Percentiles rank a stretch among this genome's conserved stretches.
Evolutionary conservation across 2,329 filamentous ascomycete genomes (phyloP).

Genomic region (Neonectria magnoliae): DNA sequence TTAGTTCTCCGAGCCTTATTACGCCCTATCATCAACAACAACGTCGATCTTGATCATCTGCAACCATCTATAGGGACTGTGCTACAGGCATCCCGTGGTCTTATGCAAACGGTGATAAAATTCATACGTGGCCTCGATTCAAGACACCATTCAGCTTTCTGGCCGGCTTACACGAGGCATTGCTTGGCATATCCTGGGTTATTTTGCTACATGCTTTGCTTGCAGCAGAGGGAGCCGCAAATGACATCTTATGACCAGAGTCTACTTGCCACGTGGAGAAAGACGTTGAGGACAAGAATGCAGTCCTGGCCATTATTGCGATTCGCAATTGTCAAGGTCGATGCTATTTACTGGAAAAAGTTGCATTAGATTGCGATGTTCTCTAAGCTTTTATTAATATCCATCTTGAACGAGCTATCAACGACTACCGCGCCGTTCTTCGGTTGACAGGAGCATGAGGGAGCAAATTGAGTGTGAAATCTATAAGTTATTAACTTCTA

Average conservation of each 20-base stretch:
- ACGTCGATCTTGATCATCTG: background rate
- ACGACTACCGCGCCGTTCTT: no score
- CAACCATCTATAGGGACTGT: constrained; percentile 26
- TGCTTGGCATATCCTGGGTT: constrained; percentile 15
- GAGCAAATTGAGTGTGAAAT: background rate
- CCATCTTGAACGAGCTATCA: no score
- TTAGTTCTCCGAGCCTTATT: background rate
- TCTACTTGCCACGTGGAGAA: constrained; percentile 31
- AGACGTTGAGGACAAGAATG: constrained; percentile 30
- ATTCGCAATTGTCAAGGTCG: constrained; percentile 36
- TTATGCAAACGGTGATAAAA: constrained; percentile 26
- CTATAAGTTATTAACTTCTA: background rate
- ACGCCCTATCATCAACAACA: background rate
- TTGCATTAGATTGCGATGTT: no score
- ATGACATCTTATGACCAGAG: constrained; percentile 12
- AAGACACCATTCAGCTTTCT: constrained; percentile 32
- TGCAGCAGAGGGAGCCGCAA: background rate
- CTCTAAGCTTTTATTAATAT: no score
- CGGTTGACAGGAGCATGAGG: no score
- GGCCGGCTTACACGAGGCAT: constrained; percentile 33
- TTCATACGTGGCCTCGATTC: constrained; percentile 29
- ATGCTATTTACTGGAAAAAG: constrained; percentile 38
- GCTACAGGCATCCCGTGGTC: constrained; percentile 28
- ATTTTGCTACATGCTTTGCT: background rate
- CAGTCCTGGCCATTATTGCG: constrained; percentile 34